phyloP scores from a whole-genome alignment of 1,139 yeast species.

The Taphrina flavorubra region DNA sequence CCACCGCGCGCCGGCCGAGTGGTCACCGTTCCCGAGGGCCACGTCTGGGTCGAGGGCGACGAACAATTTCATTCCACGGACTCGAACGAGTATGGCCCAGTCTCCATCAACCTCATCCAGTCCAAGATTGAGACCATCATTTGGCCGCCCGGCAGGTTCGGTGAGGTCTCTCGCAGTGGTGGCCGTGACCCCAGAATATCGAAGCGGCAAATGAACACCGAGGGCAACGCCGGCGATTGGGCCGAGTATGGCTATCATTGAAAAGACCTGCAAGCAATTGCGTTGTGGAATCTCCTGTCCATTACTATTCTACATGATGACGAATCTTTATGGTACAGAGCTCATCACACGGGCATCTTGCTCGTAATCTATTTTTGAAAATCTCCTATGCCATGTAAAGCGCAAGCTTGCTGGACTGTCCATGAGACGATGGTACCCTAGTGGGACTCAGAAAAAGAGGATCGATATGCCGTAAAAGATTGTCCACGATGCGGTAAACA shows the following conservation, averaged over 20 bases:
- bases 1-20: conserved; percentile 31
- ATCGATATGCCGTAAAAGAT: conserved; percentile 43
- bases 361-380: too few relatives aligned
- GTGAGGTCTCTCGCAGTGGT: conserved; percentile 25
- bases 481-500: conserved; percentile 80
- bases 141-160: conserved; percentile 41
- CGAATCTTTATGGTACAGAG: too few relatives aligned
- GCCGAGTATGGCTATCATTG: conserved; percentile 33
- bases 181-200: conserved; percentile 40
- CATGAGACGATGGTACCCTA: neutral
- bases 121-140: conserved; percentile 39
- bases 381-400: too few relatives aligned
- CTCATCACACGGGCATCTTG: too few relatives aligned
- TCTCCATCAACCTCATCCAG: conserved; percentile 57
- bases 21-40: conserved; percentile 43
- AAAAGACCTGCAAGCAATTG: neutral
- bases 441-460: neutral
- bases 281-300: neutral
- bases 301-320: neutral
- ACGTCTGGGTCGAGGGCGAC: conserved; percentile 75
- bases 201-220: conserved; percentile 35
- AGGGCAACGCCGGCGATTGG: conserved; percentile 38
- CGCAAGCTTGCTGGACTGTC: too few relatives aligned
- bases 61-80: conserved; percentile 79
- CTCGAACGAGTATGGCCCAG: conserved; percentile 83